phyloP scores from a whole-genome alignment of 2,329 filamentous ascomycete genomes.

The Geosmithia morbida region DNA sequence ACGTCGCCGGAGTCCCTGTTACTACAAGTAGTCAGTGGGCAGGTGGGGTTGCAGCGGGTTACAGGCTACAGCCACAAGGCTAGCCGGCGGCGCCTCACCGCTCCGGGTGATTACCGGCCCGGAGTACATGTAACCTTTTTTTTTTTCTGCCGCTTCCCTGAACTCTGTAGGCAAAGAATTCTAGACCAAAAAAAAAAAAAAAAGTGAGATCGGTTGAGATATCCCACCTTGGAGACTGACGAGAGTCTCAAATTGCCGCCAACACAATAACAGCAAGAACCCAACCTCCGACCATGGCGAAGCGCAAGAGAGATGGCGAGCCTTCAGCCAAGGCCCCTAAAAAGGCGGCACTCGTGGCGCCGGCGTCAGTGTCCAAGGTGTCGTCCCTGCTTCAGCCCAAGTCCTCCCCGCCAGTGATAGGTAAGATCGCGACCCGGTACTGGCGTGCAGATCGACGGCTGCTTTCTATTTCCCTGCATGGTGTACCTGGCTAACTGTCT shows the following conservation, averaged over 20 bases:
- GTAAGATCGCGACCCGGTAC: slow-evolving; percentile 20
- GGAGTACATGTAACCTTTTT: not conserved
- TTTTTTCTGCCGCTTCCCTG: slow-evolving; percentile 2
- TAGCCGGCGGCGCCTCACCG: not conserved
- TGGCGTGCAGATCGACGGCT: no score
- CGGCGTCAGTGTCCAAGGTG: slow-evolving; percentile 25
- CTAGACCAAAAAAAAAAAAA: slow-evolving; percentile 11
- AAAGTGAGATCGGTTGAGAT: slow-evolving; percentile 5
- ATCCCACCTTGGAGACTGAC: slow-evolving; percentile 7
- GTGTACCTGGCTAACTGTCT: no score
- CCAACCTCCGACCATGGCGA: slow-evolving; percentile 10
- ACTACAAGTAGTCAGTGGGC: no score
- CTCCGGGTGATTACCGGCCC: slow-evolving; percentile 3
- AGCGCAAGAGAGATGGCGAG: slow-evolving; percentile 37
- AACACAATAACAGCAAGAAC: not conserved
- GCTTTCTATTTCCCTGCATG: no score
- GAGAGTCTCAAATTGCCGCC: not conserved
- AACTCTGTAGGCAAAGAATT: not conserved
- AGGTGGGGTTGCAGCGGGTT: slow-evolving; percentile 1
- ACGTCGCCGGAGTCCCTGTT: slow-evolving; percentile 1
- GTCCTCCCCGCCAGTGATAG: slow-evolving; percentile 37
- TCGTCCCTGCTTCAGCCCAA: slow-evolving; percentile 29
- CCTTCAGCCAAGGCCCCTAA: slow-evolving; percentile 28
- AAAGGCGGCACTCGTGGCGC: slow-evolving; percentile 34
- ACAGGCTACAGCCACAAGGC: not conserved